A percentile compares a stretch with the other conserved stretches of the same genome.
Conservation (phyloP, 768 basidiomycete species). For the Phanerodontia chrysosporium region DNA sequence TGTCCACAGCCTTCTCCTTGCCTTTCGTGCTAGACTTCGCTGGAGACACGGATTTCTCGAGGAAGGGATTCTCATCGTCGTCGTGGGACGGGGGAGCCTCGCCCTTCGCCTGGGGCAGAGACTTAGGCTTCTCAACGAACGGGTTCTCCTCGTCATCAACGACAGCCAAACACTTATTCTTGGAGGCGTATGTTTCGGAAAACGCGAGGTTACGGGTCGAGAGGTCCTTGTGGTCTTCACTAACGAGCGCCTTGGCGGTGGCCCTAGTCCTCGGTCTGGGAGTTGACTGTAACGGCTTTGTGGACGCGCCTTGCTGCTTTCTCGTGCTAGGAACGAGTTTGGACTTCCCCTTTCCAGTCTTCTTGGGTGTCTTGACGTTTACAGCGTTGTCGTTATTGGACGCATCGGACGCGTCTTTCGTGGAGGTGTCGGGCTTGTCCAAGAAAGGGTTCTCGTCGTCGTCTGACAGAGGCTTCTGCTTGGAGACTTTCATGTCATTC, state of each 20-base stretch:
- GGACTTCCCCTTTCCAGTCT: not conserved
- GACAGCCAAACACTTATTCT: not conserved
- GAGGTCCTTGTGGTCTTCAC: not conserved
- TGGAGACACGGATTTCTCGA: constrained; percentile 31
- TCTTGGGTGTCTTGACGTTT: constrained; percentile 37
- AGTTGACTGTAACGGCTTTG: not conserved
- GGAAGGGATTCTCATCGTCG: constrained; percentile 73
- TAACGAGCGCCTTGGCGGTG: not conserved
- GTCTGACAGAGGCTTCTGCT: constrained; percentile 11
- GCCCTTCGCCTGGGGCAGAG: not conserved
- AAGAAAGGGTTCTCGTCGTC: constrained; percentile 76
- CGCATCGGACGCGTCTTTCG: not conserved
- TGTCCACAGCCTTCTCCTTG: constrained; percentile 8
- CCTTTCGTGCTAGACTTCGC: not conserved
- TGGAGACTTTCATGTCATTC: not conserved
- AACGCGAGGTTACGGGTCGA: not conserved
- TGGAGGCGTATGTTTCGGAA: not conserved
- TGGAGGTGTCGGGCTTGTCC: constrained; percentile 29
- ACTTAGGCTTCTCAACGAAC: not conserved
- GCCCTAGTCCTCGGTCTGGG: not conserved
- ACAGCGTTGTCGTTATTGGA: constrained; percentile 71
- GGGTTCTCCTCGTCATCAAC: not conserved
- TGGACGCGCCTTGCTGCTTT: not conserved
- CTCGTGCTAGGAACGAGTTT: not conserved
- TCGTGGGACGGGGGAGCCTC: constrained; percentile 13